These are phyloP conservation scores for Lactuca saligna DNA, from an alignment of 129 eudicot species.

Conservation along the genomic window DNA sequence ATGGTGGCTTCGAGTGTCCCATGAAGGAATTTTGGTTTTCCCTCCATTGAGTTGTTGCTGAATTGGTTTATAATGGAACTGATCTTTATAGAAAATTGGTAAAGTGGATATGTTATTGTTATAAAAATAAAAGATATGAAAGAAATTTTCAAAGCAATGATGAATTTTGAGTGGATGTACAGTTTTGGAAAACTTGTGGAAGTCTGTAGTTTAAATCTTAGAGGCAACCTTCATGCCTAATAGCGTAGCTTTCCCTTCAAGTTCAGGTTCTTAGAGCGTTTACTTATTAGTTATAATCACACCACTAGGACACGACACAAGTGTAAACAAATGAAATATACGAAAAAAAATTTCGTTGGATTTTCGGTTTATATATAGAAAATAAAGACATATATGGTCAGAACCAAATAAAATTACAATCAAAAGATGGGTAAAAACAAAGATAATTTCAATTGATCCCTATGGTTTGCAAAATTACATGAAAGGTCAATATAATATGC, in stretches of 20 bases:
- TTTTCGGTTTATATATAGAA: no score
- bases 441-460: no score
- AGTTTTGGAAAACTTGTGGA: constrained; percentile 44
- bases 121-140: constrained; percentile 25
- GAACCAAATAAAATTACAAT: no score
- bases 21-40: constrained; percentile 53
- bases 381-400: no score
- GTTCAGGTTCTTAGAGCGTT: constrained; percentile 29
- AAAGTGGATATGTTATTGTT: constrained; percentile 20
- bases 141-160: constrained; percentile 35
- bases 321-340: no score
- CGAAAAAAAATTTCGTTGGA: no score
- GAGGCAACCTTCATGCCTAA: constrained; percentile 44
- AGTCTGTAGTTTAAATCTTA: constrained; percentile 45
- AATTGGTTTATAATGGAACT: constrained; percentile 7
- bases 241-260: constrained; percentile 58
- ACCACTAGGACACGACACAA: not conserved
- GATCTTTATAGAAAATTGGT: constrained; percentile 22
- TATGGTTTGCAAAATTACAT: no score
- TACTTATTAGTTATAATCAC: not conserved
- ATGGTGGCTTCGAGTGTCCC: constrained; percentile 95
- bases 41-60: constrained; percentile 38
- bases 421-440: no score
- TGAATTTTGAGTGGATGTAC: constrained; percentile 32
- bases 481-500: no score